Base-by-base conservation (phyloP, 768 basidiomycete genomes). In the Suillus americanus region DNA sequence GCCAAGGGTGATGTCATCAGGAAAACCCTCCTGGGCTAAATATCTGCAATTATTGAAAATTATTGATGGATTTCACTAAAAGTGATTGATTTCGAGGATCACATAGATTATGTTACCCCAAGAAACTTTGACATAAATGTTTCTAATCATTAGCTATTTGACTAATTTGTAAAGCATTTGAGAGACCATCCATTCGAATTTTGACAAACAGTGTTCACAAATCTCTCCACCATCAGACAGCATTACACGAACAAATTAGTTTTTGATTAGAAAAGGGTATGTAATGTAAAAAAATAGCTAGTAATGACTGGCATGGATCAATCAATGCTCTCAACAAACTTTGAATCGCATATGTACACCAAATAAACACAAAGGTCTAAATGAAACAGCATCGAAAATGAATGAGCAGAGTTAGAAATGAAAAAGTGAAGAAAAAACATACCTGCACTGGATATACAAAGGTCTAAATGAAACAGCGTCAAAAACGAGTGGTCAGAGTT, bases 251-350 rank as follows among this genome's bases (percentile, higher is more conserved):
- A 51, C 0, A 51, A 48, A 51, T 28, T 51, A 16, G 14, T 16
- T 51, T 51, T 51, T 51, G 25, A 51, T 51, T 51, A 51, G 50
- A 51, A 51, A 28, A 51, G 25, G 25, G 50, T 51, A 51, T 51
- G 50, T 51, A 51, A 51, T n/a, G n/a, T n/a, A n/a, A n/a, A n/a
- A n/a, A n/a, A n/a, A n/a, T 46, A 46, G 25, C 25, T 51, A 51
- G 50, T 51, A 51, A 51, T 51, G 50, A 51, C 50, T 2, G 3
- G 7, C 5, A 50, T 50, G 6, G 23, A 25, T 48, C 12, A 28
- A 50, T 50, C 50, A 51, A 3, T 20, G 2, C 50, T 51, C 50
- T 51, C 7, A 3, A 51, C 50, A 51, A 51, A 25, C 23, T 50
- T 50, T 50, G 25, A 51, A 28, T 28, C 25, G 14, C 6, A 51